phyloP scores from a whole-genome alignment of 345 rosid genomes.

The Linum usitatissimum region DNA sequence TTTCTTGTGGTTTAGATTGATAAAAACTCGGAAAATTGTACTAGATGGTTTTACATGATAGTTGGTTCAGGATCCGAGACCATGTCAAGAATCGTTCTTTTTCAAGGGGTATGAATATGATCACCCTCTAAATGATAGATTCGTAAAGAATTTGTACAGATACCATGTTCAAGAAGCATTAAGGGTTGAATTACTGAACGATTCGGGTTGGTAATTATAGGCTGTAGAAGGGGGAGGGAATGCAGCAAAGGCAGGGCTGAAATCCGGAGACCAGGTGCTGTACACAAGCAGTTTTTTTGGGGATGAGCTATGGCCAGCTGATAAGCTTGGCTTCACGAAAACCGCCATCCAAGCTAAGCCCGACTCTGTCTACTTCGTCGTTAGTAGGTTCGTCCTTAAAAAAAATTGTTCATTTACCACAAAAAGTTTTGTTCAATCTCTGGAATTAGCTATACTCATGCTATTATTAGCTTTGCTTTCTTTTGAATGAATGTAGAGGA shows the following conservation, averaged over 20 bases:
- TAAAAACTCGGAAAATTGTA: too few species aligned
- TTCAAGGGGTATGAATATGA: too few species aligned
- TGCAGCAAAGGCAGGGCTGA: constrained; percentile 89
- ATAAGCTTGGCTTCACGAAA: constrained; percentile 91
- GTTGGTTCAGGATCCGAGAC: too few species aligned
- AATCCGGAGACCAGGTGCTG: constrained; percentile 81
- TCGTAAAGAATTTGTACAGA: too few species aligned
- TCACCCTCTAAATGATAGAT: too few species aligned
- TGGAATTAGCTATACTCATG: background rate
- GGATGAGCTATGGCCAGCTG: constrained; percentile 99
- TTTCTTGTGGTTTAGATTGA: too few species aligned
- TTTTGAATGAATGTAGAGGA: constrained; percentile 40
- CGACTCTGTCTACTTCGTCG: constrained; percentile 84
- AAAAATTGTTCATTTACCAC: background rate
- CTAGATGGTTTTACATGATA: too few species aligned
- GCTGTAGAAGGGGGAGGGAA: constrained; percentile 92
- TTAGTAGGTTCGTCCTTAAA: constrained; percentile 50
- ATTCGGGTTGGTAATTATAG: constrained; percentile 23
- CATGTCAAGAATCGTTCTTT: too few species aligned
- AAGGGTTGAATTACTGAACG: background rate
- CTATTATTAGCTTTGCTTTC: background rate
- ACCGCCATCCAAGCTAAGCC: constrained; percentile 98
- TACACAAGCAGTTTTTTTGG: constrained; percentile 99
- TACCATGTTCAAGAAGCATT: background rate
- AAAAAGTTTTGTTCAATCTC: background rate